Evolutionary conservation across 2,329 filamentous ascomycete species (phyloP).

Genomic region (Cadophora sp.): DNA sequence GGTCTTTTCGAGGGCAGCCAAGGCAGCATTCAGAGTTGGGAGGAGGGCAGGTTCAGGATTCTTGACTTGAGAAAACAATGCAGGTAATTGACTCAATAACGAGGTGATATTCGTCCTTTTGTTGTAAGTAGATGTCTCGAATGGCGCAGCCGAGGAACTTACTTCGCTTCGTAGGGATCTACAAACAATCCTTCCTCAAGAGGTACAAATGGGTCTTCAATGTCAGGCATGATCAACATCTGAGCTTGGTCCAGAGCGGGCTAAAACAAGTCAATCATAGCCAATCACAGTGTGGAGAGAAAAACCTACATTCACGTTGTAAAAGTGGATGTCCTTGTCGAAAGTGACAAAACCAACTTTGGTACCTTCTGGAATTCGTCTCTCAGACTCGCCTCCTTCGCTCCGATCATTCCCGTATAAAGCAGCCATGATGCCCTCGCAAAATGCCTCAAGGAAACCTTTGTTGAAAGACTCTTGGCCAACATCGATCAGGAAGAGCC

Average conservation of each 20-base stretch:
- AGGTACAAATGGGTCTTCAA: slow-evolving; percentile 95
- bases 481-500: slow-evolving; percentile 92
- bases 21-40: slow-evolving; percentile 81
- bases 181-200: slow-evolving; percentile 92
- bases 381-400: slow-evolving; percentile 56
- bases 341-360: slow-evolving; percentile 96
- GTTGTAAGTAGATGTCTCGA: slow-evolving; percentile 17
- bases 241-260: slow-evolving; percentile 83
- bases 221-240: slow-evolving; percentile 98
- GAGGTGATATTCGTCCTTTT: slow-evolving; percentile 76
- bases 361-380: slow-evolving; percentile 74
- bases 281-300: background rate
- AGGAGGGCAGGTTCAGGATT: slow-evolving; percentile 90
- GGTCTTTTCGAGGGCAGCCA: slow-evolving; percentile 83
- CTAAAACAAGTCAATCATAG: slow-evolving; percentile 50
- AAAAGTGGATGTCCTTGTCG: slow-evolving; percentile 97
- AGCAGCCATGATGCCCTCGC: slow-evolving; percentile 83
- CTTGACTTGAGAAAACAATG: slow-evolving; percentile 86
- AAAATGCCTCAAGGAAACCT: slow-evolving; percentile 89
- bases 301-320: slow-evolving; percentile 81
- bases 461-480: slow-evolving; percentile 91
- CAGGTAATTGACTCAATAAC: slow-evolving; percentile 83
- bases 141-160: slow-evolving; percentile 36
- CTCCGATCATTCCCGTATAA: slow-evolving; percentile 75
- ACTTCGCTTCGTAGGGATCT: slow-evolving; percentile 88